Conservation (phyloP, 805 yeast species). For the Hanseniaspora nectarophila region DNA sequence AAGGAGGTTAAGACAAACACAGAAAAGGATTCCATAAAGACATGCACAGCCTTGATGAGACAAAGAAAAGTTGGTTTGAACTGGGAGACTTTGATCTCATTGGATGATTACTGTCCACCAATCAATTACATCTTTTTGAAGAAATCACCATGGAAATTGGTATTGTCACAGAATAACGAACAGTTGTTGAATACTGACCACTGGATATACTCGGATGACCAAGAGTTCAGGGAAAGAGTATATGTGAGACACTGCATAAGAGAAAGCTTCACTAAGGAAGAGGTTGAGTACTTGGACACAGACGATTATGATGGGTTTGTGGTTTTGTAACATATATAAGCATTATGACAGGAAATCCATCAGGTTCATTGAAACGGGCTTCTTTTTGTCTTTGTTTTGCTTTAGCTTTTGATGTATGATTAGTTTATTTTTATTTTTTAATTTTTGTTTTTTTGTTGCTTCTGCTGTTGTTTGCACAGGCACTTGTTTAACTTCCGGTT, state of each 20-base stretch:
- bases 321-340: slow-evolving; percentile 1
- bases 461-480: neutral
- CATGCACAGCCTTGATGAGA: slow-evolving; percentile 5
- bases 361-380: slow-evolving; percentile 2
- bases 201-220: neutral
- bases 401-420: slow-evolving; percentile 9
- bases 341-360: slow-evolving; percentile 10
- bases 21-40: neutral
- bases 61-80: slow-evolving; percentile 3
- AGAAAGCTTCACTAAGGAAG: slow-evolving; percentile 2
- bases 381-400: neutral
- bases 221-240: slow-evolving; percentile 1
- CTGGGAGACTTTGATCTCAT: slow-evolving; percentile 2
- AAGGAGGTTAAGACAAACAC: neutral
- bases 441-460: neutral
- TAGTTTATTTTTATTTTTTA: slow-evolving; percentile 4
- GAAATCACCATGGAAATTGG: neutral
- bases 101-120: slow-evolving; percentile 11
- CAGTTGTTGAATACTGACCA: neutral
- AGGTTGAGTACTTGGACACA: neutral
- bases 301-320: slow-evolving; percentile 3
- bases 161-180: neutral
- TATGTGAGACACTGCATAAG: slow-evolving; percentile 4
- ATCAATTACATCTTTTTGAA: slow-evolving; percentile 2
- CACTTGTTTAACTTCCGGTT: neutral